Evolutionary conservation across 257 asterid genomes (phyloP).

Genomic region (Handroanthus guayacan): DNA sequence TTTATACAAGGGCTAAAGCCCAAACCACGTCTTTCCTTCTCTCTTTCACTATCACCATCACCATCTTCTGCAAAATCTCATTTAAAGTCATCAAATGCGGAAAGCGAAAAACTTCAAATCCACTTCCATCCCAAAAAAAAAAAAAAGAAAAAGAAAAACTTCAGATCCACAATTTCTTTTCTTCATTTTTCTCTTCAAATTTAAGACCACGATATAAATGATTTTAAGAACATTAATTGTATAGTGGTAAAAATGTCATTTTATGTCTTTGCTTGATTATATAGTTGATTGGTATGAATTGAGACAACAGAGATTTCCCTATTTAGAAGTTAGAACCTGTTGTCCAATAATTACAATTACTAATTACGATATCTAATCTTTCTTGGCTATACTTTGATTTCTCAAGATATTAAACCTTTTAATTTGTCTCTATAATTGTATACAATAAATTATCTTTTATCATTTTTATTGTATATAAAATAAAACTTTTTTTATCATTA

Average conservation of each 20-base stretch:
- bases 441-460: too few relatives aligned
- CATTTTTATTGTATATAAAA: too few relatives aligned
- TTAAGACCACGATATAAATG: too few relatives aligned
- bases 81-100: neutral
- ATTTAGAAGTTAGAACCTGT: neutral
- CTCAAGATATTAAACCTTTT: neutral
- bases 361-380: neutral
- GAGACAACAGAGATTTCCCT: neutral
- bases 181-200: neutral
- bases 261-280: neutral
- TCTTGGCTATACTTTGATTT: neutral
- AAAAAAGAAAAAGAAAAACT: neutral
- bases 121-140: too few relatives aligned
- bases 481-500: too few relatives aligned
- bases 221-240: neutral
- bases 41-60: constrained; percentile 19
- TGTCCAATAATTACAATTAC: neutral
- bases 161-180: neutral
- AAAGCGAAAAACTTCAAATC: neutral
- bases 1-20: neutral
- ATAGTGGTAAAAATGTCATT: neutral
- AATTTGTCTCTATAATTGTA: too few relatives aligned
- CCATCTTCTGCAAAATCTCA: constrained; percentile 10
- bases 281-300: too few relatives aligned
- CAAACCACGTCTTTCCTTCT: constrained; percentile 31